Percentiles rank a stretch among this genome's conserved stretches.
Evolutionary conservation across 306 rosid species (phyloP).

Genomic region (Gynostemma pentaphyllum): DNA sequence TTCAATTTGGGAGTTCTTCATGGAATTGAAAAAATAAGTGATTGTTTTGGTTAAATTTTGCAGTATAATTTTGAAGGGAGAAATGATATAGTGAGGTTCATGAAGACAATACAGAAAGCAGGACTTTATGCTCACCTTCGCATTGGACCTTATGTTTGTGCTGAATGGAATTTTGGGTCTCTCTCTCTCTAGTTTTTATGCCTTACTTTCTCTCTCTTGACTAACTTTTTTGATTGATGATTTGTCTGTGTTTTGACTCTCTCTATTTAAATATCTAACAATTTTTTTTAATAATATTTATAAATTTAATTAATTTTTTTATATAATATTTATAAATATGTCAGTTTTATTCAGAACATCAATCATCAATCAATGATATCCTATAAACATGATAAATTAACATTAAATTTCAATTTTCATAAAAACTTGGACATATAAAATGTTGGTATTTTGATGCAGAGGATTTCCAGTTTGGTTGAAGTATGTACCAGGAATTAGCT

Average conservation of each 20-base stretch:
- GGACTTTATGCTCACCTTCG: slow-evolving; percentile 89
- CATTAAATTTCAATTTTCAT: too few relatives aligned
- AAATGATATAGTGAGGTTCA: slow-evolving; percentile 68
- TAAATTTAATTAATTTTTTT: too few relatives aligned
- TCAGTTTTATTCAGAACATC: too few relatives aligned
- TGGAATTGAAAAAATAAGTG: too few relatives aligned
- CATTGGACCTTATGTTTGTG: slow-evolving; percentile 97
- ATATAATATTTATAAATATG: too few relatives aligned
- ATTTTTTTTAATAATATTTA: too few relatives aligned
- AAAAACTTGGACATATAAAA: neutral
- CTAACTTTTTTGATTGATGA: accelerated
- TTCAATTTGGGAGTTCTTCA: too few relatives aligned
- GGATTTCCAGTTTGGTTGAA: slow-evolving; percentile 98
- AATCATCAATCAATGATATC: too few relatives aligned
- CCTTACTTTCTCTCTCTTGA: neutral
- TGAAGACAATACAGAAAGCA: slow-evolving; percentile 76
- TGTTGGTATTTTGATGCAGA: slow-evolving; percentile 26
- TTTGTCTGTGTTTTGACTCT: too few relatives aligned
- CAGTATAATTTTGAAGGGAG: slow-evolving; percentile 92
- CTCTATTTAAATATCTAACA: too few relatives aligned
- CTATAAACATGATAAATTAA: too few relatives aligned
- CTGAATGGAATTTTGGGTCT: slow-evolving; percentile 98
- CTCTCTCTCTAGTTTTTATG: slow-evolving; percentile 3
- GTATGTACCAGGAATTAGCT: slow-evolving; percentile 92
- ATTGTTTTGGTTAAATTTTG: neutral